These are phyloP conservation scores for Aspergillus cejpii DNA, from an alignment of 2,329 filamentous ascomycete species.

Conservation along the genomic window DNA sequence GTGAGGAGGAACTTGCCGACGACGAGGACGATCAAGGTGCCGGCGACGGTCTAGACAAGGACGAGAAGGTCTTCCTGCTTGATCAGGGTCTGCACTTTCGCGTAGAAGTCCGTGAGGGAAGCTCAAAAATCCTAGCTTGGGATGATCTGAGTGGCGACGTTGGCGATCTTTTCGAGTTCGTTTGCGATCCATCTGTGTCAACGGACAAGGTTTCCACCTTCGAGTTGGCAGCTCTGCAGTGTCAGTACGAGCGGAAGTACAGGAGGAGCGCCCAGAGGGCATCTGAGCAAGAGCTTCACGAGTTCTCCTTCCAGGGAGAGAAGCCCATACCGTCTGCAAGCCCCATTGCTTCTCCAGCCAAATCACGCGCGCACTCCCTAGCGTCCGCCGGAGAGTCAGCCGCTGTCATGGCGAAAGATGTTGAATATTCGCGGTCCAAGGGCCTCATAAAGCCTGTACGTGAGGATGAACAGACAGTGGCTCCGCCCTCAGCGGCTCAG, in stretches of 20 bases:
- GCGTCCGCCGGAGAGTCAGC: constrained; percentile 39
- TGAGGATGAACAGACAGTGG: constrained; percentile 48
- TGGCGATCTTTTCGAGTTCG: constrained; percentile 95
- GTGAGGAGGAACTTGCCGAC: constrained; percentile 87
- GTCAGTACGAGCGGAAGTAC: constrained; percentile 96
- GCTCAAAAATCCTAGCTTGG: constrained; percentile 87
- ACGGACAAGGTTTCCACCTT: constrained; percentile 70
- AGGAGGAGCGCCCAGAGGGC: constrained; percentile 71
- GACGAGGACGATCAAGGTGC: constrained; percentile 79
- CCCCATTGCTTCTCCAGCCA: constrained; percentile 47
- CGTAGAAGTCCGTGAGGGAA: constrained; percentile 69
- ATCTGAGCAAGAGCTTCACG: constrained; percentile 68
- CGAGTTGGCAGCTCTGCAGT: constrained; percentile 75
- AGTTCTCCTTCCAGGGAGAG: constrained; percentile 70
- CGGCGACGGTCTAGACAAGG: constrained; percentile 75
- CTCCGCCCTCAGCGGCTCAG: constrained; percentile 53
- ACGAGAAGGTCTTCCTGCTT: constrained; percentile 96
- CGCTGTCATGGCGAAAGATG: constrained; percentile 41
- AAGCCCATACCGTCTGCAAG: constrained; percentile 55
- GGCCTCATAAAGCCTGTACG: constrained; percentile 34
- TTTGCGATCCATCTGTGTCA: constrained; percentile 71
- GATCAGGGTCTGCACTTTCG: constrained; percentile 86
- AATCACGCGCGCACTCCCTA: constrained; percentile 29
- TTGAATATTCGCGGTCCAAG: constrained; percentile 38
- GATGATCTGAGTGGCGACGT: constrained; percentile 87